These are phyloP conservation scores for Mucor racemosus DNA, from an alignment of 371 early-diverging fungal genomes.

Conservation along the genomic window DNA sequence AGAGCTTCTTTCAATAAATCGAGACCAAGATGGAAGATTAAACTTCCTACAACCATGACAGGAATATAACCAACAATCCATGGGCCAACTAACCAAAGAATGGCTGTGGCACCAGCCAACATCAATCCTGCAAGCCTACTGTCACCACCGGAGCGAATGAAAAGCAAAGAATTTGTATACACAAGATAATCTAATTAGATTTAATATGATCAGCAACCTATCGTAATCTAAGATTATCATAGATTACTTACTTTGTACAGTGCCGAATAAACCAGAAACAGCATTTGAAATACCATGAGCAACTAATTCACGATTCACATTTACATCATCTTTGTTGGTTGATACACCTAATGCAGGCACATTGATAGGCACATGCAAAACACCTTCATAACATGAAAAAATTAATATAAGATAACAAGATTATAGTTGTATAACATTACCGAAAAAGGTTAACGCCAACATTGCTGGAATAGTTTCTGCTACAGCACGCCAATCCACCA, in stretches of 20 bases:
- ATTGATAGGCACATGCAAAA: conserved; percentile 94
- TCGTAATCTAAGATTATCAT: not conserved
- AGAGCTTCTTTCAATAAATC: conserved; percentile 92
- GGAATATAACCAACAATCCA: conserved; percentile 92
- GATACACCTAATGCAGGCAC: conserved; percentile 94
- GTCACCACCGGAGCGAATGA: conserved; percentile 90
- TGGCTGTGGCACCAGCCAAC: conserved; percentile 79
- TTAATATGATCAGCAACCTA: not conserved
- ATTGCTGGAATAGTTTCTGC: conserved; percentile 85
- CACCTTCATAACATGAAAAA: conserved; percentile 40
- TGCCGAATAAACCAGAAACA: conserved; percentile 76
- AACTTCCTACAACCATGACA: conserved; percentile 87
- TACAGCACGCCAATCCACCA: conserved; percentile 81
- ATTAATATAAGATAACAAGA: not conserved
- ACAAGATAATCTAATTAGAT: conserved; percentile 77
- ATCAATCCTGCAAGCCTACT: conserved; percentile 86
- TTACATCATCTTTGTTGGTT: conserved; percentile 81
- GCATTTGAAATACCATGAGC: conserved; percentile 93
- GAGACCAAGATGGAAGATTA: conserved; percentile 94
- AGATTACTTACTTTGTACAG: conserved; percentile 74
- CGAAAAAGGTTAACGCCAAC: conserved; percentile 93
- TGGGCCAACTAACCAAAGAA: conserved; percentile 84
- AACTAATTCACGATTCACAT: conserved; percentile 92
- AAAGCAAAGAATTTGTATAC: conserved; percentile 90
- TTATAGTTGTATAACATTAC: conserved; percentile 34